Evolutionary conservation across 768 basidiomycete species (phyloP).

Genomic region (Trametes villosa): DNA sequence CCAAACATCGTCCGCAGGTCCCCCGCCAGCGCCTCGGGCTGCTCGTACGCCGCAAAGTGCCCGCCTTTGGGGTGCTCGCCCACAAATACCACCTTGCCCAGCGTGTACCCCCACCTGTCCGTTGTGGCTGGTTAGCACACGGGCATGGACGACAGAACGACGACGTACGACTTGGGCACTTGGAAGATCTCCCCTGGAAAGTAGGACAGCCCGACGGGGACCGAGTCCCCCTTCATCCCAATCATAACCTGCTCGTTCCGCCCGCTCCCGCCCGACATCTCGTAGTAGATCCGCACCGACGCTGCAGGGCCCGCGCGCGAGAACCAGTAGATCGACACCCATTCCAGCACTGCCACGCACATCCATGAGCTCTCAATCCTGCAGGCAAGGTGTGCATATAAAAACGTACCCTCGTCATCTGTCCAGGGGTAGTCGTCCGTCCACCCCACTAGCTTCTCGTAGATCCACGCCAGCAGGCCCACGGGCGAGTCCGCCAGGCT

Average conservation of each 20-base stretch:
- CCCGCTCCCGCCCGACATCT: conserved; percentile 20
- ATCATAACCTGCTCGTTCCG: conserved; percentile 26
- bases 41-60: conserved; percentile 35
- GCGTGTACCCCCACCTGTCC: conserved; percentile 27
- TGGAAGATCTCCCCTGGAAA: conserved; percentile 35
- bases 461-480: too few species aligned
- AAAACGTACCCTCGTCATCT: too few species aligned
- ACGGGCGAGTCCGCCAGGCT: too few species aligned
- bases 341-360: conserved; percentile 42
- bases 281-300: conserved; percentile 38
- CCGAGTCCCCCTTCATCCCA: conserved; percentile 8
- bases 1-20: conserved; percentile 36
- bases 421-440: too few species aligned
- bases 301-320: conserved; percentile 39
- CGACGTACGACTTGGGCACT: conserved; percentile 28
- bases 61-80: conserved; percentile 31
- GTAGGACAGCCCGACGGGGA: conserved; percentile 36
- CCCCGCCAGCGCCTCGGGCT: conserved; percentile 29
- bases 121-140: too few species aligned
- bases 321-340: conserved; percentile 44
- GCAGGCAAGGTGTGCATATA: too few species aligned
- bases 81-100: conserved; percentile 26
- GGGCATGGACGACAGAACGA: too few species aligned
- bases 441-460: too few species aligned
- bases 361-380: too few species aligned